Evolutionary conservation across 2,329 filamentous ascomycete species (phyloP).

Genomic region (Ophiocordyceps unilateralis): DNA sequence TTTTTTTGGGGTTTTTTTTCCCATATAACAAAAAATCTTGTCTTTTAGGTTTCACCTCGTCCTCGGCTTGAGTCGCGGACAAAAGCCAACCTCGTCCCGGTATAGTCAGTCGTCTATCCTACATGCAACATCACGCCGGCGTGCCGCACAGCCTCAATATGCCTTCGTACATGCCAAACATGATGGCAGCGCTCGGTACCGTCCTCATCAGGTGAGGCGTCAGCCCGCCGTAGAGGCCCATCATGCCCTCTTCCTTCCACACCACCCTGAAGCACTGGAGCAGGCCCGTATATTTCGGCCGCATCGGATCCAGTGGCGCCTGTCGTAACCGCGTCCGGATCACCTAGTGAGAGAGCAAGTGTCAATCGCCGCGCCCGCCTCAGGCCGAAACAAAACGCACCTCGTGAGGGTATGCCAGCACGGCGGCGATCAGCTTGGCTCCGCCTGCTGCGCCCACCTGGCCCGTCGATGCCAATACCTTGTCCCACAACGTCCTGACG

Average conservation of each 20-base stretch:
- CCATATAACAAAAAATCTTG: too few relatives aligned
- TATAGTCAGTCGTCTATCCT: too few relatives aligned
- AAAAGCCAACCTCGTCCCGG: too few relatives aligned
- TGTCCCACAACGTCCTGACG: constrained; percentile 53
- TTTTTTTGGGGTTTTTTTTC: too few relatives aligned
- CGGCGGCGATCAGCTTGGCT: constrained; percentile 71
- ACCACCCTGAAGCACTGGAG: constrained; percentile 78
- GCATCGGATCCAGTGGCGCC: constrained; percentile 54
- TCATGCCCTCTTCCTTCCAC: constrained; percentile 75
- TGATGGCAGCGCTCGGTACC: constrained; percentile 84
- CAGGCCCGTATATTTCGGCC: constrained; percentile 74
- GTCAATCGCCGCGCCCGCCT: too few relatives aligned
- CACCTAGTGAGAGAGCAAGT: constrained; percentile 32
- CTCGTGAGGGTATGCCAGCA: constrained; percentile 86
- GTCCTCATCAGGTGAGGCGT: constrained; percentile 83
- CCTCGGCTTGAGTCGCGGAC: too few relatives aligned
- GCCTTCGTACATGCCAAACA: constrained; percentile 76
- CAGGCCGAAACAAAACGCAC: too few relatives aligned
- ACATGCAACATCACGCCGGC: constrained; percentile 14
- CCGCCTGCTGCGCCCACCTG: constrained; percentile 63
- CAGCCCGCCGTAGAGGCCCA: constrained; percentile 74
- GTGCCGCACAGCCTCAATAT: constrained; percentile 32
- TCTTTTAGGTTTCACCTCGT: too few relatives aligned
- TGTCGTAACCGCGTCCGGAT: constrained; percentile 73
- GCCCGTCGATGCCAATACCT: constrained; percentile 59